Evolutionary conservation across 352 stramenopile species (phyloP).

Genomic region (Thalassiosira livingstoniorum): DNA sequence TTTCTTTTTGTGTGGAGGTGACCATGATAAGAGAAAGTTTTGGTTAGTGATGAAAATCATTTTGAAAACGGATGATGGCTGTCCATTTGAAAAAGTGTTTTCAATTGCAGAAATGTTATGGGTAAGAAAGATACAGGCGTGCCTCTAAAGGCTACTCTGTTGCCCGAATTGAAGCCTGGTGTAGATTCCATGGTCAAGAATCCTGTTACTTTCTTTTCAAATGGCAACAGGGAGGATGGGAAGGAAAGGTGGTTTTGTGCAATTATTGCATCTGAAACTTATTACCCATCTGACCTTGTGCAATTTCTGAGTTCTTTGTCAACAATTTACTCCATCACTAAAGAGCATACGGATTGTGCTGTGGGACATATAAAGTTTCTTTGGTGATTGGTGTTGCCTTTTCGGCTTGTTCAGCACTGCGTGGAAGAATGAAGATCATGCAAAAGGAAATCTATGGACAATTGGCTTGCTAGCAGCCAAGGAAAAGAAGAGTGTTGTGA

Average conservation of each 20-base stretch:
- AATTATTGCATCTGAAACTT: no score
- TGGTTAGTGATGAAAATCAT: slow-evolving; percentile 24
- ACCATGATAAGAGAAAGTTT: slow-evolving; percentile 34
- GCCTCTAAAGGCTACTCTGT: slow-evolving; percentile 16
- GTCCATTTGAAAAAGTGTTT: not conserved
- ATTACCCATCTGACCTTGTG: no score
- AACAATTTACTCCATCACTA: no score
- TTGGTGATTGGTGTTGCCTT: slow-evolving; percentile 13
- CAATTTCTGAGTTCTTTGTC: no score
- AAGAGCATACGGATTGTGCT: not conserved
- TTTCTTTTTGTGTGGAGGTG: slow-evolving; percentile 9
- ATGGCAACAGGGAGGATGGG: not conserved
- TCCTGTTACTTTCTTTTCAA: slow-evolving; percentile 4
- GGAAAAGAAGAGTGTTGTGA: no score
- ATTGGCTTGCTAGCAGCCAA: not conserved
- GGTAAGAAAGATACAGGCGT: slow-evolving; percentile 28
- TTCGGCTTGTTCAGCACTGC: slow-evolving; percentile 6
- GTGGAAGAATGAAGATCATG: slow-evolving; percentile 15
- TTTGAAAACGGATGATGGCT: not conserved
- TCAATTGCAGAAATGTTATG: slow-evolving; percentile 16
- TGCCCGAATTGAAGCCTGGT: not conserved
- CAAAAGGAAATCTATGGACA: not conserved
- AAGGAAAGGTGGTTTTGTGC: no score
- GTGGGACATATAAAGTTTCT: slow-evolving; percentile 21
- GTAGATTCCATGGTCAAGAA: slow-evolving; percentile 17